These are phyloP conservation scores for Volvox reticuliferus DNA, from an alignment of 139 green algal genomes.

Conservation along the genomic window DNA sequence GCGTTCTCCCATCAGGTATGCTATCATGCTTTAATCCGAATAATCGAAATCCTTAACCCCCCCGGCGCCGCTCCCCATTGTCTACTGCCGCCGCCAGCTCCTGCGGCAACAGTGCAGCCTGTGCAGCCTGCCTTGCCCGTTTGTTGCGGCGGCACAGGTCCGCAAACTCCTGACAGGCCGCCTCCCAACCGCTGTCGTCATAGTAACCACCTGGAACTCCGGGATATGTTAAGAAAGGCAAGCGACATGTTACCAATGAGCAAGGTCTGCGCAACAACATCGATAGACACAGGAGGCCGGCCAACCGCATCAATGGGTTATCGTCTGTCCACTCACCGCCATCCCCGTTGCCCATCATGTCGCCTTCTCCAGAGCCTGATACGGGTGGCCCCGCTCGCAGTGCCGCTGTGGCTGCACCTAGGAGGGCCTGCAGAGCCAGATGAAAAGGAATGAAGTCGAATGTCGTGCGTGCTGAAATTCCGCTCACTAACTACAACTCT, in stretches of 20 bases:
- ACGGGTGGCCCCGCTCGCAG: background rate
- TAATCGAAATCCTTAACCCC: background rate
- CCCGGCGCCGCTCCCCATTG: conserved; percentile 18
- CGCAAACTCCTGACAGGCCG: conserved; percentile 72
- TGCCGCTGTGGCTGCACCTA: conserved; percentile 15
- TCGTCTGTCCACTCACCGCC: background rate
- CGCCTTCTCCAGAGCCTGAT: background rate
- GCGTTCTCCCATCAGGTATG: too few species aligned
- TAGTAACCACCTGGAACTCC: conserved; percentile 19
- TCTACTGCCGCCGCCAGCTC: conserved; percentile 63
- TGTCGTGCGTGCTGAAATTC: too few species aligned
- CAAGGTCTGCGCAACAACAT: too few species aligned
- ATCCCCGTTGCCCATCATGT: conserved; percentile 41
- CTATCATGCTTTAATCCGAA: too few species aligned
- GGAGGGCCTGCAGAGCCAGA: background rate
- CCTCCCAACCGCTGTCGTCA: conserved; percentile 54
- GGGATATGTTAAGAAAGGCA: background rate
- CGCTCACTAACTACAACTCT: too few species aligned
- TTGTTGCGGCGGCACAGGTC: conserved; percentile 79
- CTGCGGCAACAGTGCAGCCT: conserved; percentile 72
- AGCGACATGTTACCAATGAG: too few species aligned
- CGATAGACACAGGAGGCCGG: too few species aligned
- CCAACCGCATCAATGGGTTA: too few species aligned
- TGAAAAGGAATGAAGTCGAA: too few species aligned
- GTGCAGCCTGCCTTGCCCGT: conserved; percentile 59